phyloP scores from a whole-genome alignment of 2,329 filamentous ascomycete genomes.

The Fusarium sterilihyphosum region DNA sequence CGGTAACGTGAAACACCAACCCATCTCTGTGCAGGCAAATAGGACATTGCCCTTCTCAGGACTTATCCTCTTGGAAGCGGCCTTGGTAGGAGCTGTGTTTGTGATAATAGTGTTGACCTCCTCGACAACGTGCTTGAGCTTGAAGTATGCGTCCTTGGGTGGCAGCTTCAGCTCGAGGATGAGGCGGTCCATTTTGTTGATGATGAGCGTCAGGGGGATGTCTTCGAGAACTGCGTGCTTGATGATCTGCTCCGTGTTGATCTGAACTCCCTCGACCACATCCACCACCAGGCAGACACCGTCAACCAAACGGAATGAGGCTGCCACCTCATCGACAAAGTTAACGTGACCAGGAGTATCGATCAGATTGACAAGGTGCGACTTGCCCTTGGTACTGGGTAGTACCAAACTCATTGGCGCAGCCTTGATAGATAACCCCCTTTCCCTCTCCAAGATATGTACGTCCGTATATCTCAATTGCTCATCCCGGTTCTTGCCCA shows the following conservation, averaged over 20 bases:
- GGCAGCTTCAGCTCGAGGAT: constrained; percentile 95
- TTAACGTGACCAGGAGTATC: constrained; percentile 98
- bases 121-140: constrained; percentile 97
- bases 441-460: constrained; percentile 86
- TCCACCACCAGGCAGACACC: constrained; percentile 94
- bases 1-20: constrained; percentile 94
- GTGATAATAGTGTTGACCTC: constrained; percentile 97
- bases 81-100: constrained; percentile 82
- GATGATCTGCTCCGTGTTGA: constrained; percentile 97
- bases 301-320: constrained; percentile 86
- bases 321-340: constrained; percentile 96
- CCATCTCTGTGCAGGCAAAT: constrained; percentile 92
- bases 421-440: constrained; percentile 91
- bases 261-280: constrained; percentile 98
- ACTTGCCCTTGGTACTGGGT: constrained; percentile 90
- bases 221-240: constrained; percentile 93
- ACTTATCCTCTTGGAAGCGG: constrained; percentile 82
- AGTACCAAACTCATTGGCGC: constrained; percentile 94
- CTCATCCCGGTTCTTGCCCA: constrained; percentile 84
- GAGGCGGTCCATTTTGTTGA: constrained; percentile 97
- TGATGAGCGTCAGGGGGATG: constrained; percentile 85
- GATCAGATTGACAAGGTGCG: constrained; percentile 91
- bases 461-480: constrained; percentile 95
- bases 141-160: constrained; percentile 97
- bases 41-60: constrained; percentile 99